Percentiles rank a stretch among this genome's conserved stretches.
Evolutionary conservation across 2,329 filamentous ascomycete genomes (phyloP).

Genomic region (Aureobasidium subglaciale): DNA sequence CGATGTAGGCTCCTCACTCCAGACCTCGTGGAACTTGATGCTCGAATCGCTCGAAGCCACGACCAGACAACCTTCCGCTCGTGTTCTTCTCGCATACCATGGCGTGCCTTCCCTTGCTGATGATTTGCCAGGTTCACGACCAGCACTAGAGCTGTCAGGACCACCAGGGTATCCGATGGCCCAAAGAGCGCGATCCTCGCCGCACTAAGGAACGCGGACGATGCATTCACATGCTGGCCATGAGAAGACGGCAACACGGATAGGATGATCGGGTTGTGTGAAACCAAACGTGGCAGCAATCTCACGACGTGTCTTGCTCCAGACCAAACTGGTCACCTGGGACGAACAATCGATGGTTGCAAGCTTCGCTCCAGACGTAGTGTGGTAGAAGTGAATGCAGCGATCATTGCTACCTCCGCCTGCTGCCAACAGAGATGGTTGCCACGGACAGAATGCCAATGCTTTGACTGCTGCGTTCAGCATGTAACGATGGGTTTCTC

Average conservation of each 20-base stretch:
- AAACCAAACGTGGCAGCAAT: constrained; percentile 94
- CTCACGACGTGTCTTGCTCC: constrained; percentile 77
- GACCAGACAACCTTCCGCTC: constrained; percentile 75
- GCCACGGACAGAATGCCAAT: constrained; percentile 95
- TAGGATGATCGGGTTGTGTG: constrained; percentile 79
- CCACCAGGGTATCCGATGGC: constrained; percentile 77
- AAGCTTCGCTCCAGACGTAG: constrained; percentile 70
- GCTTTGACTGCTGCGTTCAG: constrained; percentile 91
- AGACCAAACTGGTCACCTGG: constrained; percentile 88
- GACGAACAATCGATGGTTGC: constrained; percentile 88
- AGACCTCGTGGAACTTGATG: constrained; percentile 94
- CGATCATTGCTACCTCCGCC: constrained; percentile 91
- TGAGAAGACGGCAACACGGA: constrained; percentile 83
- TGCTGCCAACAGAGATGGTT: constrained; percentile 76
- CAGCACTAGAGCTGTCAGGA: constrained; percentile 35
- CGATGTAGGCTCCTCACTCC: constrained; percentile 39
- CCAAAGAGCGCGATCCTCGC: constrained; percentile 72
- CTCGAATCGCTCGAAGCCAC: constrained; percentile 87
- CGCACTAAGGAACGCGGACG: constrained; percentile 76
- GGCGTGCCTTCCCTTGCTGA: constrained; percentile 31
- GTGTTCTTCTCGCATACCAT: constrained; percentile 50
- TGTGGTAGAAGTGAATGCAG: constrained; percentile 93
- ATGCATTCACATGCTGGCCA: constrained; percentile 90
- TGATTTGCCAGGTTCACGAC: constrained; percentile 8
- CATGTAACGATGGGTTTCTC: constrained; percentile 62